These are phyloP conservation scores for Fraxinus nigra DNA, from an alignment of 305 asterid species.

Conservation along the genomic window DNA sequence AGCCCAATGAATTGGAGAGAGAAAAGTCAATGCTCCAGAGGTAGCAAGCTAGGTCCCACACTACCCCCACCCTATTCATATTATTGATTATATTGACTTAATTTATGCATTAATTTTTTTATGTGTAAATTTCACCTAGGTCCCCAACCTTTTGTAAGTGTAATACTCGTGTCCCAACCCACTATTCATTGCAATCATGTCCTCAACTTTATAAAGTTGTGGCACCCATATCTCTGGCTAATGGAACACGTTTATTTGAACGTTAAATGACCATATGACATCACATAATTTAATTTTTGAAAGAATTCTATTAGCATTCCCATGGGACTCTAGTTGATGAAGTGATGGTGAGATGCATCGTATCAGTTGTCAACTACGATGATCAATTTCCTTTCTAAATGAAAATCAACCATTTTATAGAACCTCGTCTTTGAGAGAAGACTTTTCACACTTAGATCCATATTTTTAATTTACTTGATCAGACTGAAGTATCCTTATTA, in stretches of 20 bases:
- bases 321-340: neutral
- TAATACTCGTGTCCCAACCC: neutral
- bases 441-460: neutral
- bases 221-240: neutral
- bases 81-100: neutral
- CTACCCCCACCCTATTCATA: neutral
- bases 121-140: neutral
- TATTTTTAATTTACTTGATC: too few relatives aligned
- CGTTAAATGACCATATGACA: neutral
- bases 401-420: neutral
- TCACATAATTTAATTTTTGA: neutral
- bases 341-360: neutral
- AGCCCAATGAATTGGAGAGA: conserved; percentile 13
- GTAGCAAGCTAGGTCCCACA: neutral
- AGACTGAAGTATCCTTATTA: neutral
- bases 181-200: neutral
- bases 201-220: neutral
- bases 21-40: conserved; percentile 23
- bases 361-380: neutral
- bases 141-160: neutral
- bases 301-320: neutral
- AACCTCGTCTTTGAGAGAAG: neutral
- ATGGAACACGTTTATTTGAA: neutral
- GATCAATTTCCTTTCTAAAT: too few relatives aligned
- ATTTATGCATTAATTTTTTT: neutral